phyloP scores from a whole-genome alignment of 2,329 filamentous ascomycete genomes.

The Periconia macrospinosa region DNA sequence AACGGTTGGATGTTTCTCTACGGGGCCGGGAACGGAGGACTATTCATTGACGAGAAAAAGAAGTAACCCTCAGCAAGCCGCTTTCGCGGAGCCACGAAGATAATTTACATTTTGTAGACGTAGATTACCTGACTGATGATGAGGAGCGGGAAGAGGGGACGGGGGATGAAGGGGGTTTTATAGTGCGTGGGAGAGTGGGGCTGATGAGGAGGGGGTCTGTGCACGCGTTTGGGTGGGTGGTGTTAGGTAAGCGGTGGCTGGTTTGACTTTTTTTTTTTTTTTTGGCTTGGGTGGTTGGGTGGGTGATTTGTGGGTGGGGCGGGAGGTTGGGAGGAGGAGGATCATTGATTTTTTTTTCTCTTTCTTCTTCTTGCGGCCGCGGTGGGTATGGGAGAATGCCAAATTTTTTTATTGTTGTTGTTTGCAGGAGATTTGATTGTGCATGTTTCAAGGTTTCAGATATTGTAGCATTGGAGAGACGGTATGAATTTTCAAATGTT shows the following conservation, averaged over 20 bases:
- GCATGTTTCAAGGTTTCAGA: no score
- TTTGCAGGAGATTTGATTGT: no score
- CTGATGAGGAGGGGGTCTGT: not conserved
- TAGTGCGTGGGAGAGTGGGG: not conserved
- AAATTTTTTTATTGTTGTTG: no score
- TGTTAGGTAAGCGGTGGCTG: no score
- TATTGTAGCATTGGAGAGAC: no score
- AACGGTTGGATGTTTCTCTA: conserved; percentile 41
- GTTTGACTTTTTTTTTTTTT: not conserved
- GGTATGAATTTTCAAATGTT: no score
- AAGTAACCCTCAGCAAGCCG: conserved; percentile 48
- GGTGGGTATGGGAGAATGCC: no score
- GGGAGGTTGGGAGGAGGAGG: no score
- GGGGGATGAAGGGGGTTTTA: conserved; percentile 27
- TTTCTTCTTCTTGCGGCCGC: no score
- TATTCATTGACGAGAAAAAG: conserved; percentile 33
- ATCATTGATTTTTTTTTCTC: no score
- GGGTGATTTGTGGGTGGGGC: no score
- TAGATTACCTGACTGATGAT: conserved; percentile 44
- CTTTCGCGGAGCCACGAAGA: conserved; percentile 44
- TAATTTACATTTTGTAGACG: conserved; percentile 22
- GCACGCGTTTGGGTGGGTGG: no score
- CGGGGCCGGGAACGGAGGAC: conserved; percentile 49
- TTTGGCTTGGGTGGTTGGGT: not conserved
- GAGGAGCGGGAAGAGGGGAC: conserved; percentile 20